Evolutionary conservation across 2,329 filamentous ascomycete genomes (phyloP), one percentile per base, ranked within the genome.

Genomic region (Akanthomyces muscarius): DNA sequence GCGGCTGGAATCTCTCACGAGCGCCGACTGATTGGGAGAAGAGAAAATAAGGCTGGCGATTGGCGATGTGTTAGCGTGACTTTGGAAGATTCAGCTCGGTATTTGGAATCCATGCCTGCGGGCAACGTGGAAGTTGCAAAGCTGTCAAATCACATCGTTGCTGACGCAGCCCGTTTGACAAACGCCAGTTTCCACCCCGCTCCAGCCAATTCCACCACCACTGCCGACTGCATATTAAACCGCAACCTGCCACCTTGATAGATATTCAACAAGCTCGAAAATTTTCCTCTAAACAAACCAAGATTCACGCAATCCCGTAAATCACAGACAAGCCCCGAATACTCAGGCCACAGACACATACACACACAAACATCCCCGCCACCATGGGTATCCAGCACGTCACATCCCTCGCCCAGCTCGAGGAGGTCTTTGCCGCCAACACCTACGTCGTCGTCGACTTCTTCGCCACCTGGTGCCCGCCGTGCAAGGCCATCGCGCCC

Each of bases 381-480:
- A 51, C 13, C 59, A 66, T 68, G 66, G 28, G 62, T 38, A 38
- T 74, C 59, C 70, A 73, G 58, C 64, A 75, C 64, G 70, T 76
- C 65, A 67, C 65, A 30, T 69, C 73, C 13, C 50, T 65, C 16
- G 66, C 67, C 0, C 71, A 79, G 64, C 72, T 81, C 63, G 66
- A 75, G 21, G 58, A 71, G 23, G 72, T 81, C 45, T 69, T 81
- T 65, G 56, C 70, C 1, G 70, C 73, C 42, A 77, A 72, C 59
- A 78, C 74, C 50, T 75, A 78, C 70, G 77, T 80, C 62, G 72
- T 74, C 51, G 72, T 82, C 63, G 80, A 83, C 73, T 82, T 83
- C 71, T 80, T 75, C 69, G 80, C 81, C 11, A 76, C 77, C 69
- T 83, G 81, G 81, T 83, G 81, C 65, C 75, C 75, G 1, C 80